Evolutionary conservation across 179 eudicot genomes (phyloP).

Genomic region (Drosera spatulata): DNA sequence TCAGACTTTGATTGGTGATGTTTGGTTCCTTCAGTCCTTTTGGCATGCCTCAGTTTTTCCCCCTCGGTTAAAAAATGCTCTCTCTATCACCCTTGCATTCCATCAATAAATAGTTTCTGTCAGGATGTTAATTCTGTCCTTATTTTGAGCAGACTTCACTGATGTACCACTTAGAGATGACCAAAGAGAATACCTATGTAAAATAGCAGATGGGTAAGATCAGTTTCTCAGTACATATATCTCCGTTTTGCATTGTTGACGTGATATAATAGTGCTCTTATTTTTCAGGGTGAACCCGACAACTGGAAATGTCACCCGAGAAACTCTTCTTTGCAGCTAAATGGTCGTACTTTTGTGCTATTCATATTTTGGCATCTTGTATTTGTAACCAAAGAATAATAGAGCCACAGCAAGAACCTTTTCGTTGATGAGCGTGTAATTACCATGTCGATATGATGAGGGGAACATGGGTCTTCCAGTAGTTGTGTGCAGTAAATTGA

Average conservation of each 20-base stretch:
- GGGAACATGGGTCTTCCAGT: too few relatives aligned
- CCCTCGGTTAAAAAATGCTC: too few relatives aligned
- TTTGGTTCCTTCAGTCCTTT: too few relatives aligned
- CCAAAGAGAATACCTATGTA: conserved; percentile 78
- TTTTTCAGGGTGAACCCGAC: conserved; percentile 61
- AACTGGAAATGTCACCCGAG: conserved; percentile 71
- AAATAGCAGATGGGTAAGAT: conserved; percentile 82
- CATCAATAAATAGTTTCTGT: neutral
- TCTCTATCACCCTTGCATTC: neutral
- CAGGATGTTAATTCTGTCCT: too few relatives aligned
- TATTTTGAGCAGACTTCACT: conserved; percentile 57
- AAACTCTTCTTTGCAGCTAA: conserved; percentile 67
- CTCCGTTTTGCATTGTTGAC: neutral
- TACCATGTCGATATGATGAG: too few relatives aligned
- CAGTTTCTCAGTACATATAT: neutral
- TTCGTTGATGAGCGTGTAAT: too few relatives aligned
- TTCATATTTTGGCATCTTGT: neutral
- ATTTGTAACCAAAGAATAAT: neutral
- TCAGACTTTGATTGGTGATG: too few relatives aligned
- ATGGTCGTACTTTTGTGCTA: conserved; percentile 2
- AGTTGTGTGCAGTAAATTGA: too few relatives aligned
- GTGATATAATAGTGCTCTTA: neutral
- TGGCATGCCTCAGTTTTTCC: too few relatives aligned
- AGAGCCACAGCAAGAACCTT: neutral
- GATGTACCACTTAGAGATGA: conserved; percentile 93